phyloP scores from a whole-genome alignment of 2,329 filamentous ascomycete species.

The Aspergillus jensenii region DNA sequence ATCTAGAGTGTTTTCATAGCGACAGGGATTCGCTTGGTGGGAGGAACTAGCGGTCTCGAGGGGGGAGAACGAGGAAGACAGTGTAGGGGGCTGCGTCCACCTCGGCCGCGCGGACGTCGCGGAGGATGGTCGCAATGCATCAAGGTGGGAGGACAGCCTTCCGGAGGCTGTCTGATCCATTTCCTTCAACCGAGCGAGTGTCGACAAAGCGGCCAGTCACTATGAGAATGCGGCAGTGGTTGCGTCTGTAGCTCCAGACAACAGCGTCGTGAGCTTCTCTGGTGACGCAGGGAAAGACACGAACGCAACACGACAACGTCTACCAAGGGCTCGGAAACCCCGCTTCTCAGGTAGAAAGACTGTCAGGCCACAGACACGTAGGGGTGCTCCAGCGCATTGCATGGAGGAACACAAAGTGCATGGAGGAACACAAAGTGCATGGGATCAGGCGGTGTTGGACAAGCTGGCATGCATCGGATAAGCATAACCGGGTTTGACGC shows the following conservation, averaged over 20 bases:
- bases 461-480: conserved; percentile 18
- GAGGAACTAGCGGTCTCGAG: conserved; percentile 21
- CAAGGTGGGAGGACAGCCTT: conserved; percentile 26
- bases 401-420: conserved; percentile 12
- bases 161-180: conserved; percentile 37
- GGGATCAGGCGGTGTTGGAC: conserved; percentile 15
- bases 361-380: conserved; percentile 19
- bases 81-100: conserved; percentile 28
- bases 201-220: conserved; percentile 8
- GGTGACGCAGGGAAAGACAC: conserved; percentile 11
- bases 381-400: conserved; percentile 15
- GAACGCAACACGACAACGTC: conserved; percentile 11
- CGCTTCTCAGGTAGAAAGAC: conserved; percentile 6
- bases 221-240: conserved; percentile 8
- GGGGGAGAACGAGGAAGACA: conserved; percentile 13
- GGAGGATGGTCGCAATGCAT: conserved; percentile 29
- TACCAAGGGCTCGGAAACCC: conserved; percentile 11
- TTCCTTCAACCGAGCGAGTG: not conserved
- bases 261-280: conserved; percentile 1
- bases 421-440: conserved; percentile 13
- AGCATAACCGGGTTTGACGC: conserved; percentile 9
- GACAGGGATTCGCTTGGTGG: conserved; percentile 24
- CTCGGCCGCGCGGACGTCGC: conserved; percentile 31
- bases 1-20: conserved; percentile 27
- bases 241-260: conserved; percentile 12